Evolutionary conservation across 192 early-diverging fungal genomes (phyloP), one percentile per base, ranked within the genome.

Genomic region (Funneliformis geosporum): DNA sequence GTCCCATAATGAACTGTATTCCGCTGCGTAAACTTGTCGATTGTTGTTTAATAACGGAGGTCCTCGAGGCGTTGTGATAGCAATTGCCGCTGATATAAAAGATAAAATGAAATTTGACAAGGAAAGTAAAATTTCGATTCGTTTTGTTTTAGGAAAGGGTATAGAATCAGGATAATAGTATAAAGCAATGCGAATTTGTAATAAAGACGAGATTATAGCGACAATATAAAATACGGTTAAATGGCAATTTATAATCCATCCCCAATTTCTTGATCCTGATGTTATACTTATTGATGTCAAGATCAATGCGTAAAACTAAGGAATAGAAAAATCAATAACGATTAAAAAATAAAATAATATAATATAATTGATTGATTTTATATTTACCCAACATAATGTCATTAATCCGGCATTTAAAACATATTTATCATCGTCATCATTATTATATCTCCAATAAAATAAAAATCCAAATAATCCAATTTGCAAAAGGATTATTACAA

Each of bases 231-330:
- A 79, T 14, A 69, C 23, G 44, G 72, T 75, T 7, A 86, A 59
- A 75, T 84, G 81, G 2, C 60, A 40, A 60, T 86, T 86, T 12
- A 86, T 47, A 65, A 76, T 62, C 79, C 81, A 86, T 39, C 83
- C 81, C 83, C 81, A 84, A 14, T 43, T 60, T 27, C 60, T 76
- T 39, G 59, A 60, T 27, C 40, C 61, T 61, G 46, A 4, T 14
- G 21, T 33, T 40, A 76, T 40, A n/a, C 27, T 39, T 8, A 76
- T 40, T n/a, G 62, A 10, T 25, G 59, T 25, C 21, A 76, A 25
- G 25, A 61, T 43, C 10, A 62, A 11, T 0, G 74, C 28, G 23
- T 76, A 76, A 62, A 25, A 62, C 74, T 76, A 55, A 27, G 11
- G 8, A 23, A 47, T 25, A 9, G 4, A 70, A 23, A n/a, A 25